Base-by-base conservation (phyloP, 179 eudicot species). In the Spergularia azorica region DNA sequence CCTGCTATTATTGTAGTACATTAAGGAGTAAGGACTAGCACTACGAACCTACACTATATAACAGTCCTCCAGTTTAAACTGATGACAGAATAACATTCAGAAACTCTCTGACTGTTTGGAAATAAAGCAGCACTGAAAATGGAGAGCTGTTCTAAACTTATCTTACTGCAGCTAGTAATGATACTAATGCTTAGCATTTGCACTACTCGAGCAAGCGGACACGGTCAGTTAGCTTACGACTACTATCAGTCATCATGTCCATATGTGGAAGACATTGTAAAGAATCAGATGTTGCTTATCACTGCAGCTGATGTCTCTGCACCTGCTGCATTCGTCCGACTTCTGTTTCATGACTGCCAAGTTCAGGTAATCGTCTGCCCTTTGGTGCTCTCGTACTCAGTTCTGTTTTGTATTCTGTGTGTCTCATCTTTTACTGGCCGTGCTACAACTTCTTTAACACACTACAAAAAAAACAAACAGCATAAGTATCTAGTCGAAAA, bases 331-430 rank as follows among this genome's bases (percentile, higher is more conserved):
- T 78, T 82, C 13, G 77, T 82, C 5, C 73, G 85, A 7, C 77
- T 82, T 38, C 51, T 82, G 17, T 82, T 82, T 57, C 85, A 82
- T 75, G 85, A 82, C 78, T 82, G 85, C 63, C 85, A 82, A 79
- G 85, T 82, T 75, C 85, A 79, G 85, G 85, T 82, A 59, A n/a
- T 12, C 16, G 18, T 21, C 5, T n/a, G 63, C 63, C 63, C 63
- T 59, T 59, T 59, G 2, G 10, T 59, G 3, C 26, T 17, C 0
- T 59, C 13, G 2, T 59, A 6, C 16, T 51, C 13, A 9, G 9
- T 18, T 18, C 5, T 38, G 3, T 20, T 4, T 9, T 26, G 32
- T 26, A 26, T 26, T 26, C 32, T 26, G 32, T 26, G 32, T 26
- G 32, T 26, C 32, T 2, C 32, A 0, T 26, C 32, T 26, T 26